Base-by-base conservation (phyloP, 2,329 filamentous ascomycete genomes). In the Lachnellula arida region DNA sequence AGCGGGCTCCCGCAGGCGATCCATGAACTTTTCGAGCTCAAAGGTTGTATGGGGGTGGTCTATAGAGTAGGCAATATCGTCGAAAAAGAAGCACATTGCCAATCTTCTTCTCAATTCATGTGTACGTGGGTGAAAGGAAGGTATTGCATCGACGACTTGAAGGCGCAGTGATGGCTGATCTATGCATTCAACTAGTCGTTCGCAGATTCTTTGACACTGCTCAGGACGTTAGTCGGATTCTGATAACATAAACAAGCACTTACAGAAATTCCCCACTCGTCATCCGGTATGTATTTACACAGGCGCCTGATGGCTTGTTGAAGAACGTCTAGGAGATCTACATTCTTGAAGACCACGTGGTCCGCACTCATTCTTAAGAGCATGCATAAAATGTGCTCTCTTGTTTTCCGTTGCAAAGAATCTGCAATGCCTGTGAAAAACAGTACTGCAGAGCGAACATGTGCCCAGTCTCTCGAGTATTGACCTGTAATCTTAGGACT, bases 51-150 rank as follows among this genome's bases (percentile, higher is more conserved):
- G 72, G 0, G 78, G 72, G 25, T 75, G 69, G 12, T 71, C 67
- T 28, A 70, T 68, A 8, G 74, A 73, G 1, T 79, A 71, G 0
- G 69, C 60, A 0, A 74, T 63, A 60, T 84, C 75, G 32, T 76
- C 68, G 58, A 89, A 81, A 60, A 89, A 75, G 60, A 83, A 85
- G 1, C 80, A 78, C 5, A 86, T 73, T 3, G 89, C 87, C 7
- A 94, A 76, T 35, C 85, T 76, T 11, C 86, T 79, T 34, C 86
- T 80, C 28, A 93, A 74, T 37, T 86, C 80, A 58, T 86, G 80
- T 1, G 81, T 70, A 35, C 73, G 71, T 15, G 74, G 64, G 3
- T 74, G 77, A 5, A 73, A 75, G 9, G 79, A 73, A 0, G 87
- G 82, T 15, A 93, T 76, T 44, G 78, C 76, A 17, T 77, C 72